phyloP scores from a whole-genome alignment of 1,139 yeast genomes.

The Yamadazyma buinensis region DNA sequence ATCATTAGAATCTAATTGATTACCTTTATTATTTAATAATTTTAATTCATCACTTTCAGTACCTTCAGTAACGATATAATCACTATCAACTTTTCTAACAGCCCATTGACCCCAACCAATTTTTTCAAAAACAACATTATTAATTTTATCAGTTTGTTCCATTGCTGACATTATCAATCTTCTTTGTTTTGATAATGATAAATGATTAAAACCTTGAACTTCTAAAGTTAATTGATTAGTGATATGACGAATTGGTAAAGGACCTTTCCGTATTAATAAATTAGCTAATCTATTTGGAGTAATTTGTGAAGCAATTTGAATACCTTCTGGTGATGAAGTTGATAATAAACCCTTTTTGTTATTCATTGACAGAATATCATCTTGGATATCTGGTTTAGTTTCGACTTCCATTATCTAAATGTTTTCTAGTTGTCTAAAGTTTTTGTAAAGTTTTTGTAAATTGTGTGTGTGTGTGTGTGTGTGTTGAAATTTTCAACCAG shows the following conservation, averaged over 20 bases:
- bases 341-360: conserved; percentile 43
- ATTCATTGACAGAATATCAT: too few relatives aligned
- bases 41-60: conserved; percentile 17
- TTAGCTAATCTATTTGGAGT: conserved; percentile 77
- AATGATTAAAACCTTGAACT: conserved; percentile 73
- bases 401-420: too few relatives aligned
- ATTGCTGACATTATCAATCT: conserved; percentile 85
- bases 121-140: conserved; percentile 75
- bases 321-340: conserved; percentile 83
- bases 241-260: conserved; percentile 85
- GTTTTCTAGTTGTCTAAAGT: too few relatives aligned
- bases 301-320: conserved; percentile 83
- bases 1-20: too few relatives aligned
- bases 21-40: too few relatives aligned
- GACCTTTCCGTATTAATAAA: conserved; percentile 70
- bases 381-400: too few relatives aligned
- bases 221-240: conserved; percentile 74
- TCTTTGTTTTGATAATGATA: conserved; percentile 85
- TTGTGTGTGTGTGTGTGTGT: too few relatives aligned
- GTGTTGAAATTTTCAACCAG: too few relatives aligned
- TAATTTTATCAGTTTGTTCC: conserved; percentile 58
- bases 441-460: too few relatives aligned
- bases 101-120: conserved; percentile 99
- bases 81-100: conserved; percentile 55
- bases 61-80: conserved; percentile 46